A percentile compares a stretch with the other conserved stretches of the same genome.
Evolutionary conservation across 257 asterid genomes (phyloP).

Genomic region (Solanum sitiens): DNA sequence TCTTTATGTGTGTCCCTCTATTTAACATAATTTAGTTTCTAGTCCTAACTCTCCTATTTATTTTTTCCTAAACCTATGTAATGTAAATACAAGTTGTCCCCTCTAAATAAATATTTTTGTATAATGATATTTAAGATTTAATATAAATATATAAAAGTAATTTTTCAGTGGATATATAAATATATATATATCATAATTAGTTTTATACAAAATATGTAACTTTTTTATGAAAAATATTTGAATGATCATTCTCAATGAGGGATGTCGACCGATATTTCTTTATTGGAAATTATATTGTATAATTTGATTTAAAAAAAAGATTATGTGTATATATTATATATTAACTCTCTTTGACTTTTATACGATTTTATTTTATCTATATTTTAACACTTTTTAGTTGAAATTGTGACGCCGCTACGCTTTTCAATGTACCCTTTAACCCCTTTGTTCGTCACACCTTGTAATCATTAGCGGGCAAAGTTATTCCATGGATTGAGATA

Average conservation of each 20-base stretch:
- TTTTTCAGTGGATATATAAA: too few relatives aligned
- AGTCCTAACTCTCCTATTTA: not conserved
- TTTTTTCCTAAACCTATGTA: not conserved
- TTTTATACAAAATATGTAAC: too few relatives aligned
- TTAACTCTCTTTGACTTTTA: rapidly evolving
- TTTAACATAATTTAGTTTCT: not conserved
- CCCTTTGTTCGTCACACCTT: not conserved
- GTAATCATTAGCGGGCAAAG: not conserved
- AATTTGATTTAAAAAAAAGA: too few relatives aligned
- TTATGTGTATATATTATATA: too few relatives aligned
- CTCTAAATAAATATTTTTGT: not conserved
- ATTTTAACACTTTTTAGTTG: too few relatives aligned
- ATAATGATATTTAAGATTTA: not conserved
- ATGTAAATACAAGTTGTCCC: not conserved
- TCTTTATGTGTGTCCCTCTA: not conserved
- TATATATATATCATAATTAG: too few relatives aligned
- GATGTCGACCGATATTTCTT: too few relatives aligned
- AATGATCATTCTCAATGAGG: not conserved
- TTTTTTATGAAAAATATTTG: too few relatives aligned
- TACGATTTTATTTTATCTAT: too few relatives aligned
- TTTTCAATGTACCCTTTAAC: not conserved
- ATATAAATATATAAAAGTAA: too few relatives aligned
- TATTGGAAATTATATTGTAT: too few relatives aligned
- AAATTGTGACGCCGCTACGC: too few relatives aligned
- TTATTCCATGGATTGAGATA: not conserved